Evolutionary conservation across 768 basidiomycete species (phyloP).

Genomic region (Tricholoma sp.): DNA sequence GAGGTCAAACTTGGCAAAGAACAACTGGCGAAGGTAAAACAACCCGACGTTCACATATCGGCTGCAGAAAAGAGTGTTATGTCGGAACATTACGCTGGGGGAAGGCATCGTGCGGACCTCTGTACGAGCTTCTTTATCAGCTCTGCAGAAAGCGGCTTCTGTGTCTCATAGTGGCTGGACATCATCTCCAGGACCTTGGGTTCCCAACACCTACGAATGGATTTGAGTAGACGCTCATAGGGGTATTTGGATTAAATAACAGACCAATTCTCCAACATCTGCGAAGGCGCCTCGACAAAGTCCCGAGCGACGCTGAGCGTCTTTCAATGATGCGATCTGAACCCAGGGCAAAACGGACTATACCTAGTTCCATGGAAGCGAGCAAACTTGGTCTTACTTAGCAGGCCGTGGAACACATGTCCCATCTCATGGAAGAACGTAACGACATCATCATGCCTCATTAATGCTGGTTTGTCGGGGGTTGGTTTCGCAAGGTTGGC

Average conservation of each 20-base stretch:
- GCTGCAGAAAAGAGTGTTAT: slow-evolving; percentile 22
- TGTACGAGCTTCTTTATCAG: slow-evolving; percentile 78
- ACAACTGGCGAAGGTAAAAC: slow-evolving; percentile 78
- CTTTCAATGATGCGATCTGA: background rate
- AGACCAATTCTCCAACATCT: slow-evolving; percentile 91
- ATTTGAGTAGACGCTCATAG: background rate
- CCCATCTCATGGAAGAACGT: slow-evolving; percentile 95
- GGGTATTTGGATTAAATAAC: slow-evolving; percentile 4
- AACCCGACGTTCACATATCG: slow-evolving; percentile 81
- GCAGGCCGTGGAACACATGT: slow-evolving; percentile 64
- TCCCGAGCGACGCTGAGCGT: slow-evolving; percentile 60
- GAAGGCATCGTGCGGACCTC: slow-evolving; percentile 39
- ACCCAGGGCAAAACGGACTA: slow-evolving; percentile 1
- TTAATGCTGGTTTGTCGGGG: slow-evolving; percentile 72
- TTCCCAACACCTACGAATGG: slow-evolving; percentile 65
- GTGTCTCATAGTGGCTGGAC: slow-evolving; percentile 77
- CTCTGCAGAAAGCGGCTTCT: slow-evolving; percentile 64
- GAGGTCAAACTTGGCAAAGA: slow-evolving; percentile 78
- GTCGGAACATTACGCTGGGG: background rate
- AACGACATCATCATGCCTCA: slow-evolving; percentile 85
- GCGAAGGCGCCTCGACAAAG: slow-evolving; percentile 86
- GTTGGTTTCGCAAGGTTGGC: slow-evolving; percentile 88
- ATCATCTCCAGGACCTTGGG: slow-evolving; percentile 69
- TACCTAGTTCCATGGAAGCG: slow-evolving; percentile 80
- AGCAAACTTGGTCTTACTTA: slow-evolving; percentile 65